These are phyloP conservation scores for Alternaria conjuncta DNA, from an alignment of 2,329 filamentous ascomycete species.

Conservation along the genomic window DNA sequence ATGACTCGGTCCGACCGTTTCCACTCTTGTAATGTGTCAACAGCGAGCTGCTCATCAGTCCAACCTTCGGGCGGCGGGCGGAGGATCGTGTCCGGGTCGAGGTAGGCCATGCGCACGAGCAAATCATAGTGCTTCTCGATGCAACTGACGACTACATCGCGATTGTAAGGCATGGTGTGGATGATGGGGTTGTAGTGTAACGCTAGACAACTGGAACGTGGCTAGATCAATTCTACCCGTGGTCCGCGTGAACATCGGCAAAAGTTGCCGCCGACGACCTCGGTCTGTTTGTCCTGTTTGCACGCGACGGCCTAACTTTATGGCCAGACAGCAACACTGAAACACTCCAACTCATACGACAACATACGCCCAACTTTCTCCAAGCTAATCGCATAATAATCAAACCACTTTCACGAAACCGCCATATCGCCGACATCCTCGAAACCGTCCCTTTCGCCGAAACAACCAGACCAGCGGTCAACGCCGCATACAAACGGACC, in stretches of 20 bases:
- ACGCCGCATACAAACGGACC: slow-evolving; percentile 18
- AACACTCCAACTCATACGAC: slow-evolving; percentile 1
- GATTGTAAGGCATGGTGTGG: slow-evolving; percentile 6
- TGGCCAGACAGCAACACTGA: slow-evolving; percentile 29
- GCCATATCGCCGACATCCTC: not conserved
- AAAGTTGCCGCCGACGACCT: slow-evolving; percentile 14
- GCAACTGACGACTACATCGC: slow-evolving; percentile 9
- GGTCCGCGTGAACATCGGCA: slow-evolving; percentile 3
- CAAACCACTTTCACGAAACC: not conserved
- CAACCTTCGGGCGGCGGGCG: slow-evolving; percentile 11
- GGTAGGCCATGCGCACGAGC: slow-evolving; percentile 7
- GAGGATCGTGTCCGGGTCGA: slow-evolving; percentile 4
- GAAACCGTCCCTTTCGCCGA: not conserved
- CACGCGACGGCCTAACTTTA: slow-evolving; percentile 29
- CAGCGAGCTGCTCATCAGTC: slow-evolving; percentile 12
- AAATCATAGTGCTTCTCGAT: slow-evolving; percentile 11
- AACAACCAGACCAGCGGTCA: slow-evolving; percentile 12
- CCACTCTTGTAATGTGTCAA: slow-evolving; percentile 8
- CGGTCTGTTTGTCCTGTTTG: slow-evolving; percentile 33
- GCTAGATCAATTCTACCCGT: not conserved
- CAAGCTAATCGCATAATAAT: not conserved
- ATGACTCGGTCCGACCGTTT: slow-evolving; percentile 12
- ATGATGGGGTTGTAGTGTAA: not conserved
- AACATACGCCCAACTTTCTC: not conserved
- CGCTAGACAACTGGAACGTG: not conserved